Evolutionary conservation across 2,329 filamentous ascomycete genomes (phyloP).

Genomic region (Pseudogymnoascus sp.): DNA sequence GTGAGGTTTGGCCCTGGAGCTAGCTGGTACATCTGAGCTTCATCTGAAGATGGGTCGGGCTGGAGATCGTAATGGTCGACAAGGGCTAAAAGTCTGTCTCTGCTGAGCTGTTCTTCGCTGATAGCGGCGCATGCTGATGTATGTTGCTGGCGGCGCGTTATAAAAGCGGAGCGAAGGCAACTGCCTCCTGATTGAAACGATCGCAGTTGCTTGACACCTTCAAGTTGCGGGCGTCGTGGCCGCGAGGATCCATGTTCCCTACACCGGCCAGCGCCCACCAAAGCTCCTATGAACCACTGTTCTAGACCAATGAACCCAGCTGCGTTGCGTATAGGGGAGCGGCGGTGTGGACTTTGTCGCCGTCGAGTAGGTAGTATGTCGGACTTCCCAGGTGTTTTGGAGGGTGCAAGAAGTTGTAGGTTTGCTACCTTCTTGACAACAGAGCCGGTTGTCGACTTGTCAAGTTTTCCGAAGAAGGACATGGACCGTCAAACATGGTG

Average conservation of each 20-base stretch:
- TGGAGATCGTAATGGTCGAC: slow-evolving; percentile 42
- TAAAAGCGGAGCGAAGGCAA: background rate
- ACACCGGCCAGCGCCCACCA: slow-evolving; percentile 25
- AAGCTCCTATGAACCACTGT: slow-evolving; percentile 28
- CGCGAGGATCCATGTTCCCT: background rate
- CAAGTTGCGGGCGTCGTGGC: background rate
- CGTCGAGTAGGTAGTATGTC: slow-evolving; percentile 16
- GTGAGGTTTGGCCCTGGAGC: slow-evolving; percentile 40
- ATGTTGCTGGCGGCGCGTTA: slow-evolving; percentile 7
- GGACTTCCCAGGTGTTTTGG: slow-evolving; percentile 20
- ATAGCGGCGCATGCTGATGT: background rate
- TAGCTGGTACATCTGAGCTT: slow-evolving; percentile 38
- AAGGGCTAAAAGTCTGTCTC: slow-evolving; percentile 43
- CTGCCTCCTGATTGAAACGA: background rate
- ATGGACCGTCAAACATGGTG: slow-evolving; percentile 57
- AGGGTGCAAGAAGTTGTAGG: slow-evolving; percentile 25
- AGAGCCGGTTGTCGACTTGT: slow-evolving; percentile 39
- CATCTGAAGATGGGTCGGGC: slow-evolving; percentile 37
- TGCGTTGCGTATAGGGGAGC: background rate
- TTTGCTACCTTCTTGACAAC: slow-evolving; percentile 37
- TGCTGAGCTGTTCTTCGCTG: slow-evolving; percentile 12
- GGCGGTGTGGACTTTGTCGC: background rate
- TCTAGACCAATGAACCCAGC: slow-evolving; percentile 19
- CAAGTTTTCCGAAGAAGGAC: slow-evolving; percentile 49
- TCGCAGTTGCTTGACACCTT: slow-evolving; percentile 8